Percentiles rank a stretch among this genome's conserved stretches.
These are phyloP conservation scores for Heliamphora exappendiculata DNA, from an alignment of 148 eudicot species.

Conservation along the genomic window DNA sequence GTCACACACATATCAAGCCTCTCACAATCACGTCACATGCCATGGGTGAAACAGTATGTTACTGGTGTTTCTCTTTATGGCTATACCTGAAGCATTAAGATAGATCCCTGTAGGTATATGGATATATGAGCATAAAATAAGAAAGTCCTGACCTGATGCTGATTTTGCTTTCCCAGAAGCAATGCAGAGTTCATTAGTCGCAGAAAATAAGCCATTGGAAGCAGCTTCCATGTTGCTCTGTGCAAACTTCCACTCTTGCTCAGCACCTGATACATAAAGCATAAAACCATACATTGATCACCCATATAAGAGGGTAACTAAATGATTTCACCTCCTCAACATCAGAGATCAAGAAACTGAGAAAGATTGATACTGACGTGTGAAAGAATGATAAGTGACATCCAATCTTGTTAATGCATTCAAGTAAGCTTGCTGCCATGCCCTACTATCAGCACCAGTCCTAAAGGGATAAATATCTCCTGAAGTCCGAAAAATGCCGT, in stretches of 20 bases:
- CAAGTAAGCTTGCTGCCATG: conserved; percentile 83
- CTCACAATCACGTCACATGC: background rate
- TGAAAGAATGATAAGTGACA: conserved; percentile 64
- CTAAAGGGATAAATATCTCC: conserved; percentile 50
- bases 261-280: conserved; percentile 52
- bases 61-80: background rate
- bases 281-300: background rate
- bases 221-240: conserved; percentile 82
- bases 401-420: conserved; percentile 76
- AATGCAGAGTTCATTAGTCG: conserved; percentile 64
- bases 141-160: conserved; percentile 61
- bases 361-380: conserved; percentile 46
- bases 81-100: background rate
- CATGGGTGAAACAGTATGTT: background rate
- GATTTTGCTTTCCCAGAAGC: conserved; percentile 76
- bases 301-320: background rate
- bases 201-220: conserved; percentile 61
- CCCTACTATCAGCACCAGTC: conserved; percentile 56
- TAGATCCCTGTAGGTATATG: conserved; percentile 2
- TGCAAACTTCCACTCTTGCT: conserved; percentile 78
- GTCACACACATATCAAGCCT: background rate
- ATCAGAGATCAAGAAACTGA: background rate
- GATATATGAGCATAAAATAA: background rate
- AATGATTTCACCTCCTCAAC: background rate
- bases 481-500: conserved; percentile 55